phyloP scores from a whole-genome alignment of 345 rosid species.

The Salix brachista region DNA sequence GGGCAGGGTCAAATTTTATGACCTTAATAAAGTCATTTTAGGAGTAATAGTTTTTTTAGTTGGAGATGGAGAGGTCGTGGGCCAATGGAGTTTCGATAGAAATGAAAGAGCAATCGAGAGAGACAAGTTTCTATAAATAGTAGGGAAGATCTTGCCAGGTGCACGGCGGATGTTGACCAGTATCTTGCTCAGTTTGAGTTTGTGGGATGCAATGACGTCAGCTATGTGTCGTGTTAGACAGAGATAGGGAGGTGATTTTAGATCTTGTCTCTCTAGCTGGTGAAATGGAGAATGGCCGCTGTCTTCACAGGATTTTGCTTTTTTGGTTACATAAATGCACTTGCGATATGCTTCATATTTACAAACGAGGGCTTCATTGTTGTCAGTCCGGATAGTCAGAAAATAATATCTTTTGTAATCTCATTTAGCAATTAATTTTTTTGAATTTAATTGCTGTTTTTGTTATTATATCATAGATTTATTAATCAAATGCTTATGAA shows the following conservation, averaged over 20 bases:
- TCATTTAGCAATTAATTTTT: too few species aligned
- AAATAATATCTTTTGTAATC: too few species aligned
- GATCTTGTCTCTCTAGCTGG: not conserved
- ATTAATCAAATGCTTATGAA: too few species aligned
- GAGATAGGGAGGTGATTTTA: constrained; percentile 4
- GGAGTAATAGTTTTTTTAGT: not conserved
- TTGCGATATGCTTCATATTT: too few species aligned
- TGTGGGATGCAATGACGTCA: not conserved
- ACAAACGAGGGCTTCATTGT: too few species aligned
- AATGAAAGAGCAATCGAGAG: not conserved
- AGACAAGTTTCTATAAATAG: constrained; percentile 19
- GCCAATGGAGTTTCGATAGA: constrained; percentile 2
- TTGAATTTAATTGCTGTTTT: too few species aligned
- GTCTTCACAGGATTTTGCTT: not conserved
- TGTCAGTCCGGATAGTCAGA: too few species aligned
- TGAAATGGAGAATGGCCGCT: not conserved
- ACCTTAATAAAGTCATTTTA: too few species aligned
- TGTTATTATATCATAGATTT: too few species aligned
- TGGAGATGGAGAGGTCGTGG: constrained; percentile 38
- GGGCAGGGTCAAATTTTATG: not conserved
- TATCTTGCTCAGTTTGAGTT: constrained; percentile 1
- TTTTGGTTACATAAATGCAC: not conserved
- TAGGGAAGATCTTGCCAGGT: constrained; percentile 20
- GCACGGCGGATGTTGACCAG: constrained; percentile 28
- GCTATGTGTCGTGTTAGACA: constrained; percentile 15